Percentiles rank a stretch among this genome's conserved stretches.
These are phyloP conservation scores for Urostyla sp. DNA, from an alignment of 73 alveolate genomes.

Conservation along the genomic window DNA sequence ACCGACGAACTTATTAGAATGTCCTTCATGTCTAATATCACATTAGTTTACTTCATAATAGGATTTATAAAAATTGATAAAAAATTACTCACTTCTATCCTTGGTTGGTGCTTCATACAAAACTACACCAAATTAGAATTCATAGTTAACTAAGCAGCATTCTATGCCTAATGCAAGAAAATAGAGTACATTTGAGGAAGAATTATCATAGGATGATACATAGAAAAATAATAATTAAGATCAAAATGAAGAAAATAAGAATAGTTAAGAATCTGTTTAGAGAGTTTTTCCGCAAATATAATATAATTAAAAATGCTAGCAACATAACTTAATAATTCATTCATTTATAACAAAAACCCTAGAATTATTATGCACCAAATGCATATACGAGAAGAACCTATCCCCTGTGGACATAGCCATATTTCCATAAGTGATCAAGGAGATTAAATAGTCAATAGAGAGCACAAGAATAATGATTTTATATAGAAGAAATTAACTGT, in stretches of 20 bases:
- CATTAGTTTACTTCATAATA: neutral
- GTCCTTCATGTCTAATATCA: conserved; percentile 16
- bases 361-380: conserved; percentile 40
- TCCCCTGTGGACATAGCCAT: neutral
- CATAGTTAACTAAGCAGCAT: too few species aligned
- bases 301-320: conserved; percentile 9
- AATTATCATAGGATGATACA: neutral
- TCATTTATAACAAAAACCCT: neutral
- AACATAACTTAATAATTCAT: conserved; percentile 33
- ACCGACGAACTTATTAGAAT: neutral
- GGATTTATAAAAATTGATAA: conserved; percentile 6
- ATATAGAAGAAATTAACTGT: conserved; percentile 7
- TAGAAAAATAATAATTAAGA: neutral
- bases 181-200: neutral
- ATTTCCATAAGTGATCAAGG: conserved; percentile 39
- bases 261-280: neutral
- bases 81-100: conserved; percentile 36
- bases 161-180: too few species aligned
- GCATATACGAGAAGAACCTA: conserved; percentile 43
- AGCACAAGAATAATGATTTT: conserved; percentile 36
- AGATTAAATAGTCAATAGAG: conserved; percentile 40
- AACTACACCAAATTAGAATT: too few species aligned
- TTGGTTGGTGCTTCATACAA: conserved; percentile 25
- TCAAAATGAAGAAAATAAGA: neutral
- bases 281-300: neutral